These are phyloP conservation scores for Lichtheimia ramosa DNA, from an alignment of 371 early-diverging fungal genomes.

Conservation along the genomic window DNA sequence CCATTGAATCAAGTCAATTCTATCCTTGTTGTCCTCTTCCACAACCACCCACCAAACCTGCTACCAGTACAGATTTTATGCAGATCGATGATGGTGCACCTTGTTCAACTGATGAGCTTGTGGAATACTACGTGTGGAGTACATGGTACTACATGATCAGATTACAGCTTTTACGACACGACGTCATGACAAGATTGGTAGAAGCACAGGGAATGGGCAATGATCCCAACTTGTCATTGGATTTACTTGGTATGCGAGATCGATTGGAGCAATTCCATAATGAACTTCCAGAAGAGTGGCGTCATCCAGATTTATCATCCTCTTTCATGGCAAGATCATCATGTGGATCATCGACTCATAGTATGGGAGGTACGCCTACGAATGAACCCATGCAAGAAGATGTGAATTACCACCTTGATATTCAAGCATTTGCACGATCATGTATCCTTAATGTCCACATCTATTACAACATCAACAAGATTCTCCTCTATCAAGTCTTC, in stretches of 20 bases:
- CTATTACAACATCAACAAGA: constrained; percentile 39
- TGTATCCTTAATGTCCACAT: constrained; percentile 25
- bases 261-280: constrained; percentile 32
- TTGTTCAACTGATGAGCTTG: constrained; percentile 1
- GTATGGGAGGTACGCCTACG: no score
- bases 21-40: constrained; percentile 28
- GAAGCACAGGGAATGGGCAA: constrained; percentile 19
- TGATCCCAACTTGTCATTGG: constrained; percentile 22
- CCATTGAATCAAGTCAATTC: constrained; percentile 27
- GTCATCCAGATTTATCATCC: not conserved
- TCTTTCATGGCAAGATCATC: not conserved
- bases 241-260: constrained; percentile 38
- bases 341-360: not conserved
- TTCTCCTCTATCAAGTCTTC: constrained; percentile 39
- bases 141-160: constrained; percentile 39
- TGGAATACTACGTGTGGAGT: constrained; percentile 37
- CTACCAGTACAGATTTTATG: not conserved
- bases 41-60: constrained; percentile 14
- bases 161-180: constrained; percentile 37
- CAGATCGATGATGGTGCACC: not conserved
- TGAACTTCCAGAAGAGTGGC: constrained; percentile 31
- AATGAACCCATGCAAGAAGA: not conserved
- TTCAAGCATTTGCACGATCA: constrained; percentile 9
- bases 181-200: constrained; percentile 28
- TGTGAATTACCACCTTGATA: constrained; percentile 9